phyloP scores from a whole-genome alignment of 2,329 filamentous ascomycete species.

The Hypocrella siamensis region DNA sequence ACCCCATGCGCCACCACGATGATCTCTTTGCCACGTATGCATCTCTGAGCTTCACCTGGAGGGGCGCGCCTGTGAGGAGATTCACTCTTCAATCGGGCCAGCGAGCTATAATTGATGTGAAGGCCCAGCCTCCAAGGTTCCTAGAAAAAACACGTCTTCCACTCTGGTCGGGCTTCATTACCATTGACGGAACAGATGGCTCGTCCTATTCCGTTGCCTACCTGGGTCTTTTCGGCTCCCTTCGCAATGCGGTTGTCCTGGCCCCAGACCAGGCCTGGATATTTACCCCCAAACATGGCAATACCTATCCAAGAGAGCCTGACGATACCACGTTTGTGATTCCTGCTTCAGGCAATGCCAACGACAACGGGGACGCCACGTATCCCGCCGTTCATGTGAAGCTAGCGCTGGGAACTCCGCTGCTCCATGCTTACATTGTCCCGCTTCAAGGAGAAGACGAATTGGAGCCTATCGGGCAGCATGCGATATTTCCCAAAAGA shows the following conservation, averaged over 20 bases:
- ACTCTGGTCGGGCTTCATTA: slow-evolving; percentile 26
- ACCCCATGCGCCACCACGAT: slow-evolving; percentile 21
- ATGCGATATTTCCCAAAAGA: not conserved
- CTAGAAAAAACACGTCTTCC: slow-evolving; percentile 17
- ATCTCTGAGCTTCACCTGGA: slow-evolving; percentile 4
- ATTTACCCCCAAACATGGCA: not conserved
- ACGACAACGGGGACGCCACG: not conserved
- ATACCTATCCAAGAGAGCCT: not conserved
- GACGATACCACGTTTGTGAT: not conserved
- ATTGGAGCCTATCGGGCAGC: not conserved
- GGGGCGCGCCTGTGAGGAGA: not conserved
- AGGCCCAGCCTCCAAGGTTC: slow-evolving; percentile 20
- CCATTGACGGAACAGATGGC: slow-evolving; percentile 19
- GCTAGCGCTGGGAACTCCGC: not conserved
- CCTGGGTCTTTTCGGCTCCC: slow-evolving; percentile 16
- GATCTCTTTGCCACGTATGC: slow-evolving; percentile 22
- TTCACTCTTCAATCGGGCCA: not conserved
- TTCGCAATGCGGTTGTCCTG: slow-evolving; percentile 3
- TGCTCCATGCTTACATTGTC: not conserved
- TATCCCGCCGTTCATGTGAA: not conserved
- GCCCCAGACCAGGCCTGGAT: not conserved
- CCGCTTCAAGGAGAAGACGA: slow-evolving; percentile 1
- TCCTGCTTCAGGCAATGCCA: not conserved
- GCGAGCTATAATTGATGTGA: not conserved
- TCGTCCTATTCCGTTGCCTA: slow-evolving; percentile 21